phyloP scores from a whole-genome alignment of 2,329 filamentous ascomycete genomes.

The Cylindrodendrum hubeiense region DNA sequence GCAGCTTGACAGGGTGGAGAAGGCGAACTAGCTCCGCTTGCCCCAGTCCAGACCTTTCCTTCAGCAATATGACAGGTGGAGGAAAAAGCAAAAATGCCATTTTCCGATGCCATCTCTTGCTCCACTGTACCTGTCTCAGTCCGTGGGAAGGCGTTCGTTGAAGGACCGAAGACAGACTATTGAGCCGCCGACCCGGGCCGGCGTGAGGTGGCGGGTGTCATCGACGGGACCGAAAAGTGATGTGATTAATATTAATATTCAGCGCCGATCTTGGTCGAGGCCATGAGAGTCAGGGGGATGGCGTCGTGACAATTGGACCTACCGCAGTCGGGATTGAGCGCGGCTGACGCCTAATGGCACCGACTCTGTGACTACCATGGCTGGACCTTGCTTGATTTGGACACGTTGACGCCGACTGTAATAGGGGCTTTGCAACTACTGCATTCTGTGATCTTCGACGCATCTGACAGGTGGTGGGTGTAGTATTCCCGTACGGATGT shows the following conservation, averaged over 20 bases:
- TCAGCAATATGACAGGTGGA: constrained; percentile 15
- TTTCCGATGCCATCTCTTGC: neutral
- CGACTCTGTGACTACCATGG: constrained; percentile 11
- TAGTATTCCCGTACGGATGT: no score
- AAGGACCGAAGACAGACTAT: constrained; percentile 12
- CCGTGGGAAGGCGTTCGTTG: constrained; percentile 11
- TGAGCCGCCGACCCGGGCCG: constrained; percentile 20
- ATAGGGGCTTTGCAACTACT: neutral
- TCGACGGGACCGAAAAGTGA: constrained; percentile 7
- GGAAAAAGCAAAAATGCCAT: constrained; percentile 14
- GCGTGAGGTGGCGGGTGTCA: constrained; percentile 16
- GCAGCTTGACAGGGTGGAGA: constrained; percentile 12
- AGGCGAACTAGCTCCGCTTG: constrained; percentile 8
- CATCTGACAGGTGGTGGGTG: neutral
- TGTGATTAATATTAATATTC: constrained; percentile 13
- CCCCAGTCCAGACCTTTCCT: constrained; percentile 10
- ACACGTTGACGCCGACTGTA: neutral
- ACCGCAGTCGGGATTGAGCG: constrained; percentile 7
- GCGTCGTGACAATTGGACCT: constrained; percentile 13
- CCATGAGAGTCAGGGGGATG: constrained; percentile 13
- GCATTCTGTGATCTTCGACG: neutral
- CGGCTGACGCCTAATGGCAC: constrained; percentile 6
- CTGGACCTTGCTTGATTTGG: constrained; percentile 8
- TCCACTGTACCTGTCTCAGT: constrained; percentile 5
- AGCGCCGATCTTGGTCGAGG: constrained; percentile 15